Evolutionary conservation across 768 basidiomycete species (phyloP).

Genomic region (Cytidiella melzeri): DNA sequence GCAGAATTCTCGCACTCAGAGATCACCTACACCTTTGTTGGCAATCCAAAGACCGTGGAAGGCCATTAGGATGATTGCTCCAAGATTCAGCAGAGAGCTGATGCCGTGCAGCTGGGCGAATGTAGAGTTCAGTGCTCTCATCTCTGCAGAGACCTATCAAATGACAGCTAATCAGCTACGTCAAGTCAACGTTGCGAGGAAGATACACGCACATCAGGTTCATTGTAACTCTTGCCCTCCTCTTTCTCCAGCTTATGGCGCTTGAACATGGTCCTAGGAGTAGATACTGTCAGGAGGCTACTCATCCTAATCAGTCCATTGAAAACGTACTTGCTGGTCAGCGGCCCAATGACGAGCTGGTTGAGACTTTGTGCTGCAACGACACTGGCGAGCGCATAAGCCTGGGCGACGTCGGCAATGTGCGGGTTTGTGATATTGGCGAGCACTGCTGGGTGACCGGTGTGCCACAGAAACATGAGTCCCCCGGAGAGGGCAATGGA

Average conservation of each 20-base stretch:
- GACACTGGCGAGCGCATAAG: slow-evolving; percentile 46
- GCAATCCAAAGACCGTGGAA: slow-evolving; percentile 75
- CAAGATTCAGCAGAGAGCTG: slow-evolving; percentile 61
- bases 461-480: slow-evolving; percentile 54
- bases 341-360: slow-evolving; percentile 63
- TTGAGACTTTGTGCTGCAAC: slow-evolving; percentile 51
- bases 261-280: slow-evolving; percentile 63
- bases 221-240: slow-evolving; percentile 62
- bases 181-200: background rate
- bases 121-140: slow-evolving; percentile 61
- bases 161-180: background rate
- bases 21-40: slow-evolving; percentile 38
- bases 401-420: slow-evolving; percentile 59
- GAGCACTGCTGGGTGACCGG: slow-evolving; percentile 50
- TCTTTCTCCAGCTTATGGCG: slow-evolving; percentile 69
- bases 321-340: slow-evolving; percentile 56
- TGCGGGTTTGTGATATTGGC: slow-evolving; percentile 39
- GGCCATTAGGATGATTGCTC: slow-evolving; percentile 48
- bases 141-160: slow-evolving; percentile 55
- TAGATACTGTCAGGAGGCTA: too few species aligned
- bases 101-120: slow-evolving; percentile 67
- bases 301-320: too few species aligned
- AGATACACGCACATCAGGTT: slow-evolving; percentile 48
- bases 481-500: slow-evolving; percentile 49
- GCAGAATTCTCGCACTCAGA: slow-evolving; percentile 1